Conservation (phyloP, 345 rosid species). For the Boechera retrofracta region DNA sequence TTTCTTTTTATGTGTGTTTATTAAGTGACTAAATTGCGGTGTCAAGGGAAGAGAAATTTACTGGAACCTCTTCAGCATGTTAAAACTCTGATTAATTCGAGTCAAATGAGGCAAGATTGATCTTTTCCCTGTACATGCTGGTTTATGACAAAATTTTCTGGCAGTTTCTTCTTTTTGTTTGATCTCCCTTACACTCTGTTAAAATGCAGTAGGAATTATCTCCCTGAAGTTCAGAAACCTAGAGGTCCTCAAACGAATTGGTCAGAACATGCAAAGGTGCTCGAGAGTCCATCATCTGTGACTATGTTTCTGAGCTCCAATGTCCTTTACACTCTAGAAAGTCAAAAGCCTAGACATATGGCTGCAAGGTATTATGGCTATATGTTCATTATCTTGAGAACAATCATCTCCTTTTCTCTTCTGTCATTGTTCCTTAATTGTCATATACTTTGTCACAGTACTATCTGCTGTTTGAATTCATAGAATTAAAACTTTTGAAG, state of each 20-base stretch:
- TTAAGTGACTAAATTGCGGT: constrained; percentile 13
- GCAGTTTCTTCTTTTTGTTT: constrained; percentile 25
- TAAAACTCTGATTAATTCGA: constrained; percentile 47
- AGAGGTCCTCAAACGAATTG: constrained; percentile 71
- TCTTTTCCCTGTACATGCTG: constrained; percentile 14
- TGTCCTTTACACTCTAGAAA: constrained; percentile 70
- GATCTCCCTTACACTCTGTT: background rate
- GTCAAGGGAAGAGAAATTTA: constrained; percentile 26
- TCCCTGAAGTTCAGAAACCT: constrained; percentile 48
- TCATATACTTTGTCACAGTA: constrained; percentile 9
- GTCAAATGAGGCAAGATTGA: constrained; percentile 48
- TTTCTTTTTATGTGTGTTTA: background rate
- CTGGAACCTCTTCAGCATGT: constrained; percentile 35
- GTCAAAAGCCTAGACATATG: constrained; percentile 69
- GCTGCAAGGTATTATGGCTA: constrained; percentile 51
- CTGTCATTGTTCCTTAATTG: background rate
- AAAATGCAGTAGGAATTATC: constrained; percentile 50
- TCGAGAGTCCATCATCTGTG: constrained; percentile 45
- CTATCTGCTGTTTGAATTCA: constrained; percentile 17
- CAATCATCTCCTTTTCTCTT: background rate
- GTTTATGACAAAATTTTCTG: background rate
- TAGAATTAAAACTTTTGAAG: constrained; percentile 18
- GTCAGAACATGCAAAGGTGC: constrained; percentile 65
- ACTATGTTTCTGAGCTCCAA: constrained; percentile 62
- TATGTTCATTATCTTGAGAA: constrained; percentile 7